Evolutionary conservation across 2,329 filamentous ascomycete species (phyloP).

Genomic region (Acrocalymma vagum): DNA sequence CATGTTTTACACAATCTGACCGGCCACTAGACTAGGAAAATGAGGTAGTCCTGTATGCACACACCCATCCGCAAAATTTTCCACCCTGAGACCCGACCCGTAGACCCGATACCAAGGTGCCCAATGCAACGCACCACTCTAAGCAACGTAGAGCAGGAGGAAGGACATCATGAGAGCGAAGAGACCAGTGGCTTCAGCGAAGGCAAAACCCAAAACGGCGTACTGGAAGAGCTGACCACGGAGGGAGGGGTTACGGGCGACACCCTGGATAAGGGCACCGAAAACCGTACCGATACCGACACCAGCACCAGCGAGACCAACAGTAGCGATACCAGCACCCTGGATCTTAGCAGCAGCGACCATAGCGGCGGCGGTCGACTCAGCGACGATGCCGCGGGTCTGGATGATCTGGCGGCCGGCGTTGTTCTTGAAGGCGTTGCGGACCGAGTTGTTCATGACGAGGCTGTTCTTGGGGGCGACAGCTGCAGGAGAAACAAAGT

Average conservation of each 20-base stretch:
- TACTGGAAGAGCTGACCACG: constrained; percentile 96
- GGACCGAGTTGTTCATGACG: constrained; percentile 45
- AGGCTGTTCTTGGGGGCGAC: constrained; percentile 47
- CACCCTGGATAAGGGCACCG: constrained; percentile 86
- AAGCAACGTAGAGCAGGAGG: constrained; percentile 53
- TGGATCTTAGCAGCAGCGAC: constrained; percentile 53
- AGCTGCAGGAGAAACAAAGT: constrained; percentile 41
- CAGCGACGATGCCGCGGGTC: constrained; percentile 52
- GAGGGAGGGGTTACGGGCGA: constrained; percentile 93
- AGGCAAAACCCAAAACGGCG: constrained; percentile 94
- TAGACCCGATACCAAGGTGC: constrained; percentile 43
- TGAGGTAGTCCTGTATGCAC: constrained; percentile 50
- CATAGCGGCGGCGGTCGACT: constrained; percentile 53
- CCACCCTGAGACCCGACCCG: constrained; percentile 45
- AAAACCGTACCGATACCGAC: constrained; percentile 96
- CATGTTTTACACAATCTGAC: constrained; percentile 55
- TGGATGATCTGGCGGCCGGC: constrained; percentile 50
- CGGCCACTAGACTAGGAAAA: constrained; percentile 49
- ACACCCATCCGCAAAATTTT: constrained; percentile 50
- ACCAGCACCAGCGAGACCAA: constrained; percentile 91
- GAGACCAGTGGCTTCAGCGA: constrained; percentile 86
- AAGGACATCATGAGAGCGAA: constrained; percentile 63
- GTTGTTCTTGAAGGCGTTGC: constrained; percentile 52
- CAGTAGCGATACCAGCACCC: constrained; percentile 70
- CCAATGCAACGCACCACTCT: constrained; percentile 46